These are phyloP conservation scores for Nitzschia sp. DNA, from an alignment of 108 stramenopile genomes.

Conservation along the genomic window DNA sequence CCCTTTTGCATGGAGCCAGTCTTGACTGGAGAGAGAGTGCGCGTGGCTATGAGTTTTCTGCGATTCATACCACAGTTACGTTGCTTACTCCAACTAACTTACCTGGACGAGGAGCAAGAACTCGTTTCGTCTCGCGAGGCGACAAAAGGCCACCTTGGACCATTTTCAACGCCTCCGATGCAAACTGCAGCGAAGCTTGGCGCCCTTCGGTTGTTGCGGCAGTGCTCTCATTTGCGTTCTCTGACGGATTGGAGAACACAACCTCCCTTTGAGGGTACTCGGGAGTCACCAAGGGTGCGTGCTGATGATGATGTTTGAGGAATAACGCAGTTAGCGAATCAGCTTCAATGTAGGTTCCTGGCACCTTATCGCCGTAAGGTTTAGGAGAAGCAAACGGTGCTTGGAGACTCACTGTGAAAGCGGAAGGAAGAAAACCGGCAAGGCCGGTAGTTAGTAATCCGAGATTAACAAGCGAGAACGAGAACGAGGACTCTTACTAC, in stretches of 20 bases:
- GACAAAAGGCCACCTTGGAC: background rate
- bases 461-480: too few species aligned
- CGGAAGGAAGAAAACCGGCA: background rate
- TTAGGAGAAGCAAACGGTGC: background rate
- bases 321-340: background rate
- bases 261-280: background rate
- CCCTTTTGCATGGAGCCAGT: background rate
- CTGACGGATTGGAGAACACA: background rate
- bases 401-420: background rate
- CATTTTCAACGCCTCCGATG: background rate
- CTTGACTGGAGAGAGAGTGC: background rate
- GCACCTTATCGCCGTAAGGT: background rate
- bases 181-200: background rate
- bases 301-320: background rate
- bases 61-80: too few species aligned
- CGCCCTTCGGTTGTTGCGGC: background rate
- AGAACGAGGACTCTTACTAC: too few species aligned
- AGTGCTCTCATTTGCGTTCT: background rate
- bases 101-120: conserved; percentile 2
- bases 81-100: too few species aligned
- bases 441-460: too few species aligned
- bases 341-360: background rate
- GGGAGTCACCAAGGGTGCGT: background rate
- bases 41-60: too few species aligned
- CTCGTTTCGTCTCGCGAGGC: background rate